Evolutionary conservation across 2,329 filamentous ascomycete species (phyloP), one percentile per base, ranked within the genome.

Genomic region (Zasmidium angulare): DNA sequence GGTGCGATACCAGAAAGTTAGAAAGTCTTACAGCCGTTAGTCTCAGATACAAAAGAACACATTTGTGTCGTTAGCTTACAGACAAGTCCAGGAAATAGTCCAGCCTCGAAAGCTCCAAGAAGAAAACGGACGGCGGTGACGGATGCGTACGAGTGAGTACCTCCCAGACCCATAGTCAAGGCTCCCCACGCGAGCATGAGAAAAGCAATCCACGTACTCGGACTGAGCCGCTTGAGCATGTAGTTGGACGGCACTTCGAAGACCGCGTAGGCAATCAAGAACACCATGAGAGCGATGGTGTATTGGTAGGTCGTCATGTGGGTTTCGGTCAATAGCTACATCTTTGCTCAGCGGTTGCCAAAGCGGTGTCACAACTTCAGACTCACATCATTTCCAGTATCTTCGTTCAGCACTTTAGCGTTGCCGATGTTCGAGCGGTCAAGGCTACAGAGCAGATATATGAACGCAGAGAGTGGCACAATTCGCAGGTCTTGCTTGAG

Each of bases 371-470:
- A 31, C 22, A 46, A 24, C 24, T 21, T 26, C 20, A 3, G 4
- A 29, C 40, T 46, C 22, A 60, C 58, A 74, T 89, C 86, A 70
- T 89, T 77, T 48, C 79, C 72, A 0, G 82, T 82, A 11, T 83
- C 78, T 20, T 81, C 76, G 69, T 90, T 89, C 62, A 89, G 78
- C 23, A 89, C 84, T 72, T 84, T 61, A 20, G 60, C 61, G 21
- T 65, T 63, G 19, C 62, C 65, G 17, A 90, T 89, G 72, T 89
- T 90, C 56, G 58, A 61, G 19, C 53, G 84, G 72, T 89, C 87
- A 22, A 89, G 80, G 70, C 87, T 89, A 73, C 84, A 87, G 21
- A 89, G 79, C 49, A 89, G 79, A 71, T 88, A 90, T 53, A 89
- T 87, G 54, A 73, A 76, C 6, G 84, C 83, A n/a, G 80, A 84